phyloP scores from a whole-genome alignment of 306 rosid species.

The Fagus sylvatica region DNA sequence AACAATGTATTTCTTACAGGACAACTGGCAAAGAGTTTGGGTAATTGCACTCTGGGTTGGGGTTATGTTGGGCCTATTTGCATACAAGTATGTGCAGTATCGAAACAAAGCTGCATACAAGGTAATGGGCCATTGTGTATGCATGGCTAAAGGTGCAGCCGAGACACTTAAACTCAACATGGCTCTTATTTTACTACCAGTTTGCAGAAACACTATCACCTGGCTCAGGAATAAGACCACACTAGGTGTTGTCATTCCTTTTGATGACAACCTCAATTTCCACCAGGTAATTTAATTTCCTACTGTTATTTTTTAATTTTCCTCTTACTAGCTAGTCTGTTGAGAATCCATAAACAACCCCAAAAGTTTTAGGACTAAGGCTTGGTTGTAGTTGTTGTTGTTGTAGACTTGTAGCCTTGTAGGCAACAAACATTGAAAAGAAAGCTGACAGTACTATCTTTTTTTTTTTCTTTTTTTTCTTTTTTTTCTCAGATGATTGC shows the following conservation, averaged over 20 bases:
- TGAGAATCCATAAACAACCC: too few relatives aligned
- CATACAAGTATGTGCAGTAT: constrained; percentile 46
- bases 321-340: background rate
- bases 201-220: constrained; percentile 58
- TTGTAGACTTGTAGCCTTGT: too few relatives aligned
- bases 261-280: constrained; percentile 61
- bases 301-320: constrained; percentile 2
- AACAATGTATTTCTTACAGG: constrained; percentile 50
- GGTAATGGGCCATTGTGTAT: constrained; percentile 64
- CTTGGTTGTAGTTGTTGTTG: too few relatives aligned
- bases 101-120: constrained; percentile 37
- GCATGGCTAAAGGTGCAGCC: constrained; percentile 77
- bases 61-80: constrained; percentile 48
- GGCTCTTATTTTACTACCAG: constrained; percentile 61
- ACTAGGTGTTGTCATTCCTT: constrained; percentile 50
- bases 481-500: constrained; percentile 19
- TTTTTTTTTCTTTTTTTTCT: too few relatives aligned
- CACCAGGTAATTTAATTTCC: constrained; percentile 48
- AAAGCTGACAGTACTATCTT: background rate
- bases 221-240: constrained; percentile 58
- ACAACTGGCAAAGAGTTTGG: constrained; percentile 67
- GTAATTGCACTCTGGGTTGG: constrained; percentile 51
- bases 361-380: too few relatives aligned
- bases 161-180: constrained; percentile 67
- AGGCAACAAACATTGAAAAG: background rate